Percentiles rank a stretch among this genome's conserved stretches.
These are phyloP conservation scores for Cercis canadensis DNA, from an alignment of 306 rosid genomes.

Conservation along the genomic window DNA sequence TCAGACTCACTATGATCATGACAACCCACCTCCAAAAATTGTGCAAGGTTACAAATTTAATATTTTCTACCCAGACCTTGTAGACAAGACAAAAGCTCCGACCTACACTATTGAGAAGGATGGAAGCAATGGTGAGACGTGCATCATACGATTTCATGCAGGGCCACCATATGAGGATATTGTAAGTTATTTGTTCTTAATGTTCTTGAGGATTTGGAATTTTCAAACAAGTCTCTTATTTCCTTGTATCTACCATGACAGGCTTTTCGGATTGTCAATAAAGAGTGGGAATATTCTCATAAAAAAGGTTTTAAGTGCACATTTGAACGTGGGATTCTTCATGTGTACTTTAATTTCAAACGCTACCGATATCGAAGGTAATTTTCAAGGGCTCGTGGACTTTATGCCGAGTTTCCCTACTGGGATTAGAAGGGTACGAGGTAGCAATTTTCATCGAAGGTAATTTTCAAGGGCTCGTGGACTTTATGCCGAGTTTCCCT, in stretches of 20 bases:
- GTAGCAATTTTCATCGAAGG: constrained; percentile 56
- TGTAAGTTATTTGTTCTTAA: constrained; percentile 56
- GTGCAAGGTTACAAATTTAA: constrained; percentile 96
- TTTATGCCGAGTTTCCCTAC: constrained; percentile 11
- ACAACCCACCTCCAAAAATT: constrained; percentile 96
- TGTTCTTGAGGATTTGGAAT: neutral
- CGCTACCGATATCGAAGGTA: constrained; percentile 87
- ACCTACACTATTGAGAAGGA: constrained; percentile 85
- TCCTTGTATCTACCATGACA: constrained; percentile 32
- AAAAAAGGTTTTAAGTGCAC: constrained; percentile 94
- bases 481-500: constrained; percentile 1
- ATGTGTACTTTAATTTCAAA: constrained; percentile 88
- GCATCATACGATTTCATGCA: constrained; percentile 91
- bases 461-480: constrained; percentile 38
- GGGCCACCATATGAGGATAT: constrained; percentile 96
- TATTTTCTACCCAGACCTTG: constrained; percentile 94
- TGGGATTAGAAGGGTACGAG: constrained; percentile 13
- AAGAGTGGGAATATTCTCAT: constrained; percentile 95
- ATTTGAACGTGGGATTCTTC: constrained; percentile 89
- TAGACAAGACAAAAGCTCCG: constrained; percentile 93
- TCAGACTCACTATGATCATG: constrained; percentile 98
- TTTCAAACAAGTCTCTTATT: constrained; percentile 16
- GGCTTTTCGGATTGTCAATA: constrained; percentile 93
- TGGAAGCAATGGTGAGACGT: constrained; percentile 88
- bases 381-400: constrained; percentile 22